These are phyloP conservation scores for Hypomontagnella monticulosa DNA, from an alignment of 495 filamentous ascomycete species.

Conservation along the genomic window DNA sequence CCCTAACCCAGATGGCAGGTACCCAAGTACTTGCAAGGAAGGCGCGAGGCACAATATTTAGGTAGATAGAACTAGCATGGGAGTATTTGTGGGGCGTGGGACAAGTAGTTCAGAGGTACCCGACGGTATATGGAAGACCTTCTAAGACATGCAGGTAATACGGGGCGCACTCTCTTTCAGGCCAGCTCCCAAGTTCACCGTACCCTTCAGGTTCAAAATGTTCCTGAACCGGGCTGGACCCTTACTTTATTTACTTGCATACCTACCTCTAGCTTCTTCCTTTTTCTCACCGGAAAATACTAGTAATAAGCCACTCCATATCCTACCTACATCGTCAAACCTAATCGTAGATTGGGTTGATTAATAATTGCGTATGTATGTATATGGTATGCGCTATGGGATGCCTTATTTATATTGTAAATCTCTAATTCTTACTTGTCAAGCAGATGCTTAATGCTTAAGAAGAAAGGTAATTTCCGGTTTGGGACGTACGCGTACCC, in stretches of 20 bases:
- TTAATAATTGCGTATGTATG: no score
- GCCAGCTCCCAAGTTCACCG: conserved; percentile 23
- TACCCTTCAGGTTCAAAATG: conserved; percentile 20
- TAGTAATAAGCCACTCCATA: neutral
- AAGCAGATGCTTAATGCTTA: no score
- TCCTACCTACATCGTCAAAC: neutral
- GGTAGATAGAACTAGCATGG: conserved; percentile 47
- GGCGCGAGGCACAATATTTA: conserved; percentile 5
- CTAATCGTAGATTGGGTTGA: no score
- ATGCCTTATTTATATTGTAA: no score
- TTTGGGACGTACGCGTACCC: neutral
- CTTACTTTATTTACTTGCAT: conserved; percentile 5
- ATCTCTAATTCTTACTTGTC: no score
- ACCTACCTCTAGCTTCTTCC: neutral
- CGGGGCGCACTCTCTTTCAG: conserved; percentile 28
- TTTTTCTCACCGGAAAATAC: neutral
- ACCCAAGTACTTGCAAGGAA: no score
- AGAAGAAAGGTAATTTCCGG: neutral
- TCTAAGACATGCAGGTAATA: conserved; percentile 37
- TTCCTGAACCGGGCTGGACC: conserved; percentile 14
- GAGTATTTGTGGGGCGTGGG: conserved; percentile 45
- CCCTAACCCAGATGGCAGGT: conserved; percentile 47
- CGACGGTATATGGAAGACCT: conserved; percentile 30
- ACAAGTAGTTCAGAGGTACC: conserved; percentile 41
- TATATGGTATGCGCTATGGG: no score